These are phyloP conservation scores for Trichoderma atrobrunneum DNA, from an alignment of 2,329 filamentous ascomycete species.

Conservation along the genomic window DNA sequence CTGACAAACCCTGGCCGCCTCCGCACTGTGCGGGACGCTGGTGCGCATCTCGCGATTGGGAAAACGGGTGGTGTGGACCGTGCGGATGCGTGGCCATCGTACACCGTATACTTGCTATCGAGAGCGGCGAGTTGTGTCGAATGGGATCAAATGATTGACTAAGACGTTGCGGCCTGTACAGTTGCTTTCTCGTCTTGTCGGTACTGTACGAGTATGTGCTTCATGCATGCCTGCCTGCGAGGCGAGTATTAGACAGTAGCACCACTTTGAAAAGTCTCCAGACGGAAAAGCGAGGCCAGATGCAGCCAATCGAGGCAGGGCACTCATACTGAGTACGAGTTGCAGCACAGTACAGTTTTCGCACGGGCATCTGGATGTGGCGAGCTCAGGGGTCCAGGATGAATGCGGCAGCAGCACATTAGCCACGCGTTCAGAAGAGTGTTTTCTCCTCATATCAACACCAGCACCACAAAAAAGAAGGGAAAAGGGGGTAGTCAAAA, in stretches of 20 bases:
- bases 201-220: slow-evolving; percentile 3
- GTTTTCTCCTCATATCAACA: neutral
- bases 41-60: slow-evolving; percentile 6
- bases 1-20: slow-evolving; percentile 15
- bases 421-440: neutral
- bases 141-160: neutral
- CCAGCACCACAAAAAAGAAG: neutral
- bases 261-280: neutral
- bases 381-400: neutral
- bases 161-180: neutral
- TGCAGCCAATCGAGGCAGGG: neutral
- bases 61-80: neutral
- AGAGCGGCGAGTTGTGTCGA: neutral
- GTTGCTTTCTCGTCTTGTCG: neutral
- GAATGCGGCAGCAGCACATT: neutral
- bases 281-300: neutral
- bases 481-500: neutral
- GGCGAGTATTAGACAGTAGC: neutral
- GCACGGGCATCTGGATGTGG: neutral
- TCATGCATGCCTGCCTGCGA: neutral
- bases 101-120: slow-evolving; percentile 1
- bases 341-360: neutral
- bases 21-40: slow-evolving; percentile 18
- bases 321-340: neutral
- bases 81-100: neutral